Percentiles rank a stretch among this genome's conserved stretches.
Conservation (phyloP, 2,329 filamentous ascomycete species). For the Blastomyces silverae region DNA sequence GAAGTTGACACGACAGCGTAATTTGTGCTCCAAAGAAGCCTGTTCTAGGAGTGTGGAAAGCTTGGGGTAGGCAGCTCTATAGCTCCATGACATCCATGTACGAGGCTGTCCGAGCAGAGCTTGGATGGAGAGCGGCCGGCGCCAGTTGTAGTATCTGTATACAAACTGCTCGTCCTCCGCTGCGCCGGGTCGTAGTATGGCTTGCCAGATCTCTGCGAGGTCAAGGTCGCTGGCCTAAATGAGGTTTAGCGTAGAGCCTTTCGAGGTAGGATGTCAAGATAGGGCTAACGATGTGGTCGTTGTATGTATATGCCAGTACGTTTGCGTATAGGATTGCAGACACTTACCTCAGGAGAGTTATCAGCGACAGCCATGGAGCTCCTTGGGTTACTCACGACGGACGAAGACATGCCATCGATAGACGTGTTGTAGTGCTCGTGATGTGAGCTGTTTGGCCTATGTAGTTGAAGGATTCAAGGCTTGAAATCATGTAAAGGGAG, state of each 20-base stretch:
- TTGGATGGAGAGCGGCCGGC: conserved; percentile 10
- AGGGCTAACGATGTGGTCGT: background rate
- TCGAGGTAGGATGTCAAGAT: background rate
- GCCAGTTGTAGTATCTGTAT: conserved; percentile 14
- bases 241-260: background rate
- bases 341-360: background rate
- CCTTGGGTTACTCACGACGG: background rate
- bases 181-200: conserved; percentile 10
- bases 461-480: background rate
- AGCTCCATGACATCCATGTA: conserved; percentile 16
- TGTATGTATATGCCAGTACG: background rate
- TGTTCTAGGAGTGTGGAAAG: conserved; percentile 13
- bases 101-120: conserved; percentile 9
- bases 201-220: conserved; percentile 8
- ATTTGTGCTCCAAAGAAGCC: conserved; percentile 15
- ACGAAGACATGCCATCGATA: background rate
- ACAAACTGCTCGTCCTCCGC: conserved; percentile 11
- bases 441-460: background rate
- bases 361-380: background rate
- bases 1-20: conserved; percentile 13
- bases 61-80: conserved; percentile 16
- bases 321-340: background rate
- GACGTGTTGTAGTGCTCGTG: background rate
- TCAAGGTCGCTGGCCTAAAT: background rate
- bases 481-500: background rate